Conservation (phyloP, 768 basidiomycete genomes). For the Phylloporus arenicola region DNA sequence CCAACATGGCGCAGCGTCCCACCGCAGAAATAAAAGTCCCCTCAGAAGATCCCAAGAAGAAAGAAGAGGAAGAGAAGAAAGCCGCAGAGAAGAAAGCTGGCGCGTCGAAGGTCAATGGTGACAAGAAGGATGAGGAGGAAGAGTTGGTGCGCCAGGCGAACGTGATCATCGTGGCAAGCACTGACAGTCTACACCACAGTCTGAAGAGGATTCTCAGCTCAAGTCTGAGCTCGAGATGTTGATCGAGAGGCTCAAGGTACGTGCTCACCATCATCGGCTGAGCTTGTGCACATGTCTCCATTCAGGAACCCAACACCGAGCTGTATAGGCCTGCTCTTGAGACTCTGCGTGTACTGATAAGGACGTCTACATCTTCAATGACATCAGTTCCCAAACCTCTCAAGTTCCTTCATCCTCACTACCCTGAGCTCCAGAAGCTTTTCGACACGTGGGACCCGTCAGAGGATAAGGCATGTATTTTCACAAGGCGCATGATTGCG, state of each 20-base stretch:
- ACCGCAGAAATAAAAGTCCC: conserved; percentile 58
- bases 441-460: conserved; percentile 80
- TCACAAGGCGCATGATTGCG: background rate
- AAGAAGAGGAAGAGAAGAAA: conserved; percentile 38
- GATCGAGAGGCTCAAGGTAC: conserved; percentile 85
- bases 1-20: conserved; percentile 52
- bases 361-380: conserved; percentile 97
- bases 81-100: conserved; percentile 48
- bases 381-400: conserved; percentile 98
- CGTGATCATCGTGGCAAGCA: conserved; percentile 7
- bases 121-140: conserved; percentile 54
- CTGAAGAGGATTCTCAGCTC: conserved; percentile 92
- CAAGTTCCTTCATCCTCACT: conserved; percentile 95
- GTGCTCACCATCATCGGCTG: conserved; percentile 13
- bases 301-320: conserved; percentile 79
- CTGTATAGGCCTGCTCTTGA: conserved; percentile 90
- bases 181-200: conserved; percentile 41
- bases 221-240: conserved; percentile 96
- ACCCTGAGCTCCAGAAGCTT: conserved; percentile 76
- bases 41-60: conserved; percentile 71
- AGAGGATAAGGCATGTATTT: conserved; percentile 50
- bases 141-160: conserved; percentile 60
- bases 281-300: conserved; percentile 14
- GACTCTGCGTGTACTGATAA: conserved; percentile 86
- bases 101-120: conserved; percentile 50